A percentile compares a stretch with the other conserved stretches of the same genome.
These are phyloP conservation scores for Mortierella sp. DNA, from an alignment of 371 early-diverging fungal genomes.

Conservation along the genomic window DNA sequence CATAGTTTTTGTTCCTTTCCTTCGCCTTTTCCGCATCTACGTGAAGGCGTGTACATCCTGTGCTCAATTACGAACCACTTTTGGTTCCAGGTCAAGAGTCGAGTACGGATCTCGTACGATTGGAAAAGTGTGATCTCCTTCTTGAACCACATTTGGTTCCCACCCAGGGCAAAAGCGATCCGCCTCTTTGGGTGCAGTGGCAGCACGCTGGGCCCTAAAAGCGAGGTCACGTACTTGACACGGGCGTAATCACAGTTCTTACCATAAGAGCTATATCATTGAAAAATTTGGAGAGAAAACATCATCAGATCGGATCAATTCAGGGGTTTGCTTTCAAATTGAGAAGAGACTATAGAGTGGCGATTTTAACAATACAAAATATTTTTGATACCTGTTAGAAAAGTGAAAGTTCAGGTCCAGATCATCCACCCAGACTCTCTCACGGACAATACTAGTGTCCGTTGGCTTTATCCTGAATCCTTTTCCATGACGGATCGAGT, in stretches of 20 bases:
- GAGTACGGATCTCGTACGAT: slow-evolving; percentile 54
- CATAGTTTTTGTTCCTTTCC: slow-evolving; percentile 33
- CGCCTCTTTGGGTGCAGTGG: slow-evolving; percentile 46
- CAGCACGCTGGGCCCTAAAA: slow-evolving; percentile 48
- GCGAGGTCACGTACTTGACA: slow-evolving; percentile 55
- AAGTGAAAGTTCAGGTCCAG: slow-evolving; percentile 55
- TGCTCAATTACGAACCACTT: slow-evolving; percentile 56
- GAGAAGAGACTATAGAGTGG: too few relatives aligned
- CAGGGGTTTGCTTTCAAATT: too few relatives aligned
- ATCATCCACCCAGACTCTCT: slow-evolving; percentile 55
- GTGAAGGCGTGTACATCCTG: slow-evolving; percentile 38
- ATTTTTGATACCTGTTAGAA: slow-evolving; percentile 43
- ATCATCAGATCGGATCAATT: too few relatives aligned
- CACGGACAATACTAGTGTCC: slow-evolving; percentile 51
- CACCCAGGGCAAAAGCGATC: slow-evolving; percentile 50
- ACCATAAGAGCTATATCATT: slow-evolving; percentile 39
- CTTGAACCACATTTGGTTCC: slow-evolving; percentile 55
- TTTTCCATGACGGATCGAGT: slow-evolving; percentile 38
- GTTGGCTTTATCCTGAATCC: slow-evolving; percentile 49
- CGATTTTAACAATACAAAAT: background rate
- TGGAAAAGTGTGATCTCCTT: slow-evolving; percentile 54
- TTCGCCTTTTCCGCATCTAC: background rate
- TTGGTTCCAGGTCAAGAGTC: slow-evolving; percentile 50
- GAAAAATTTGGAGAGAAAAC: background rate
- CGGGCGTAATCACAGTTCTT: slow-evolving; percentile 57